Base-by-base conservation (phyloP, 305 asterid species). In the Fraxinus baroniana region DNA sequence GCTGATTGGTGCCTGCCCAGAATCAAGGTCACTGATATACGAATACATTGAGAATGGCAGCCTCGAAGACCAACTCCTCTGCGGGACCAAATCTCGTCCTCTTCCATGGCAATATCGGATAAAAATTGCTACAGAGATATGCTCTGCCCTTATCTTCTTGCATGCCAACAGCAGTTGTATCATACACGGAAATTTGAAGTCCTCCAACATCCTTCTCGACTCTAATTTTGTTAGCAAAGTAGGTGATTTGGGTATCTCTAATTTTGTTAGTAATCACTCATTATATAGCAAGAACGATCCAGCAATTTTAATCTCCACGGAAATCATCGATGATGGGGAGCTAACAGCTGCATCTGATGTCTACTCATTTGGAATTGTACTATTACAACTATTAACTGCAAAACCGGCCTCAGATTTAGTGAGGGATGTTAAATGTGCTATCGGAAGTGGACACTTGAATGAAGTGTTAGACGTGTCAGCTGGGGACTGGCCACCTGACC, bases 21-120 rank as follows among this genome's bases (percentile, higher is more conserved):
- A 93, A 81, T 92, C 97, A 72, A 88, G 96, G 88, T 91, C 97
- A 57, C 94, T 96, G 77, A 84, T 93, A 79, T 94, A 92, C 20
- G 99, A 94, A 87, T 96, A 88, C 87, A 89, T 96, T 62, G 94
- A 86, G 81, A 90, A 91, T 78, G 94, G 94, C 75, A 94, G 91
- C 90, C 97, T 96, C 79, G 98, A 93, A 86, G 91, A 88, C 90
- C 88, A 89, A 87, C 93, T 96, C 83, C 83, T 91, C 76, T 66
- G 78, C 78, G 82, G 75, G 30, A 84, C 82, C 81, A 92, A 92
- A 90, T 80, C 84, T 46, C 87, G 79, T 26, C 86, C 87, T 79
- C 94, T 96, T 85, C 84, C 91, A 68, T 94, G 98, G 98, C 92
- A 92, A 85, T 82, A 89, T 79, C 94, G 99, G 66, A 87, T 96